phyloP scores from a whole-genome alignment of 352 stramenopile genomes.

The Phytophthora agathidicida region DNA sequence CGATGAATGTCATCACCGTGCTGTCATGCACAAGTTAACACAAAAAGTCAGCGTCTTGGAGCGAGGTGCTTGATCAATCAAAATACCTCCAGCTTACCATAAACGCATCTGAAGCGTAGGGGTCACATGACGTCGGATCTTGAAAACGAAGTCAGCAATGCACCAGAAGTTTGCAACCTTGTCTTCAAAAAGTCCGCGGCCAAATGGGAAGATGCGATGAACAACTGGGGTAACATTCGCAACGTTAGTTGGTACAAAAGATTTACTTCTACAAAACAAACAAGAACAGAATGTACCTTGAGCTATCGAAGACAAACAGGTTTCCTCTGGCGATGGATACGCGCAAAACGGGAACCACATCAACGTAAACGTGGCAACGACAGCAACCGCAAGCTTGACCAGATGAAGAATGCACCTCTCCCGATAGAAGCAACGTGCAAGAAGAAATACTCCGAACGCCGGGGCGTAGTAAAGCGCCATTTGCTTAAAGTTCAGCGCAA shows the following conservation, averaged over 20 bases:
- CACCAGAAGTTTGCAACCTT: constrained; percentile 98
- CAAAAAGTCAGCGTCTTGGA: constrained; percentile 11
- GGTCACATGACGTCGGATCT: constrained; percentile 65
- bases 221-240: constrained; percentile 68
- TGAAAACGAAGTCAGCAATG: constrained; percentile 84
- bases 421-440: constrained; percentile 87
- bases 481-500: constrained; percentile 99
- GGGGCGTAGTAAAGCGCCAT: constrained; percentile 99
- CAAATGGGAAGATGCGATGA: constrained; percentile 95
- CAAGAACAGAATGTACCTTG: constrained; percentile 55
- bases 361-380: constrained; percentile 89
- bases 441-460: constrained; percentile 93
- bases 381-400: constrained; percentile 80
- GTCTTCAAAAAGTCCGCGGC: constrained; percentile 97
- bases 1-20: constrained; percentile 78
- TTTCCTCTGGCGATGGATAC: constrained; percentile 42
- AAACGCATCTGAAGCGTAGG: constrained; percentile 70
- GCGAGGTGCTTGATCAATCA: too few relatives aligned
- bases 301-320: constrained; percentile 59
- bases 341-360: constrained; percentile 93
- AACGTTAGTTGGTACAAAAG: background rate
- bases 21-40: constrained; percentile 39
- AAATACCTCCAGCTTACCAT: constrained; percentile 51
- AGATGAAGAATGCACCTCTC: constrained; percentile 57
- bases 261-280: background rate